A percentile compares a stretch with the other conserved stretches of the same genome.
These are phyloP conservation scores for Aspergillaceae sp. DNA, from an alignment of 2,329 filamentous ascomycete species.

Conservation along the genomic window DNA sequence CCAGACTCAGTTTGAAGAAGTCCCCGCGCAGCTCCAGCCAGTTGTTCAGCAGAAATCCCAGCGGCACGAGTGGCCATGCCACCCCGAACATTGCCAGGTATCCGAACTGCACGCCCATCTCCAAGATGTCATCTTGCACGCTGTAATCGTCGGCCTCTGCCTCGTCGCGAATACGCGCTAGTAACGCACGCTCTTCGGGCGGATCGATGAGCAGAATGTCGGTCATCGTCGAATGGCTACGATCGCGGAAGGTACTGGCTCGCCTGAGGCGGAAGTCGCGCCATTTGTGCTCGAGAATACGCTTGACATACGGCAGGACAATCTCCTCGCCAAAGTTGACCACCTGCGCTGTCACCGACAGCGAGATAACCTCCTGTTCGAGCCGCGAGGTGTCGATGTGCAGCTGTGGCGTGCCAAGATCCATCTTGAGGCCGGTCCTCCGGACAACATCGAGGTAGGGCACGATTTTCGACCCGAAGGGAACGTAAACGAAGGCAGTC, in stretches of 20 bases:
- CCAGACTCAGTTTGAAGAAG: constrained; percentile 84
- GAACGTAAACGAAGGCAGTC: constrained; percentile 89
- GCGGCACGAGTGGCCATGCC: constrained; percentile 85
- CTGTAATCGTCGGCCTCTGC: constrained; percentile 77
- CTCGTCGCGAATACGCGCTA: constrained; percentile 73
- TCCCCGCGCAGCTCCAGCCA: constrained; percentile 93
- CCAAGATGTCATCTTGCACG: constrained; percentile 79
- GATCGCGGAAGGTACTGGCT: constrained; percentile 25
- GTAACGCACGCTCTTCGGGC: constrained; percentile 70
- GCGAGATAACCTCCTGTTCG: constrained; percentile 88
- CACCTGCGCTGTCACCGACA: constrained; percentile 87
- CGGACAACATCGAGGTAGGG: constrained; percentile 80
- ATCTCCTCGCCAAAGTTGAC: constrained; percentile 80
- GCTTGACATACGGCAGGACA: constrained; percentile 76
- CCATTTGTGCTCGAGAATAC: constrained; percentile 67
- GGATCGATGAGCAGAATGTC: constrained; percentile 52
- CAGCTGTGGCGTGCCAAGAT: constrained; percentile 50
- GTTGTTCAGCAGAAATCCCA: constrained; percentile 88
- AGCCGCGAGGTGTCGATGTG: constrained; percentile 75
- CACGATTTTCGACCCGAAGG: constrained; percentile 74
- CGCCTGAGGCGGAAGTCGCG: constrained; percentile 19
- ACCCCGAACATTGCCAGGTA: constrained; percentile 88
- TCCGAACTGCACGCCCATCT: constrained; percentile 86
- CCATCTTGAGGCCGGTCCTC: constrained; percentile 38
- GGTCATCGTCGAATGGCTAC: constrained; percentile 29